A percentile compares a stretch with the other conserved stretches of the same genome.
phyloP scores from a whole-genome alignment of 805 yeast genomes.

The Candida yuanshanica region DNA sequence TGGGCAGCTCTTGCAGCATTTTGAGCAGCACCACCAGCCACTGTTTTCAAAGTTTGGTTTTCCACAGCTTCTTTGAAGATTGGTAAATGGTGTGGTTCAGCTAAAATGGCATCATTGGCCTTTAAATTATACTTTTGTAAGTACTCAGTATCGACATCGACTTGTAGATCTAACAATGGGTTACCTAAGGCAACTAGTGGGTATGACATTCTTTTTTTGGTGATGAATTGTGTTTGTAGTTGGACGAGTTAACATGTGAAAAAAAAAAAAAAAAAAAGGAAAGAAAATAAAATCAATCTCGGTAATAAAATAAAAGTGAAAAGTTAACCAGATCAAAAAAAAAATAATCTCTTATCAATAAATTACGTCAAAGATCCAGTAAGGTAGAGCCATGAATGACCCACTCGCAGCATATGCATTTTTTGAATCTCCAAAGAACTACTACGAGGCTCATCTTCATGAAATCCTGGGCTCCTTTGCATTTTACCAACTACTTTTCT shows the following conservation, averaged over 20 bases:
- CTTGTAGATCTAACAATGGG: slow-evolving; percentile 86
- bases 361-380: no score
- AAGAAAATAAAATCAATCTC: no score
- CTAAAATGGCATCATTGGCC: slow-evolving; percentile 89
- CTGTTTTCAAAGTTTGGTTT: slow-evolving; percentile 53
- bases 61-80: slow-evolving; percentile 75
- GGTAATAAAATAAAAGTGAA: no score
- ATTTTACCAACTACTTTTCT: slow-evolving; percentile 54
- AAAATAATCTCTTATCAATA: no score
- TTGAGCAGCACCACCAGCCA: slow-evolving; percentile 99
- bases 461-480: slow-evolving; percentile 58
- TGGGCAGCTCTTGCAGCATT: slow-evolving; percentile 99
- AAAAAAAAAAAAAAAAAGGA: no score
- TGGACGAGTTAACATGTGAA: background rate
- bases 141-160: slow-evolving; percentile 60
- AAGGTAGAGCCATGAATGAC: background rate
- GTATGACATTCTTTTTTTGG: slow-evolving; percentile 41
- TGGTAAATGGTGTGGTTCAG: slow-evolving; percentile 77
- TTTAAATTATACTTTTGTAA: slow-evolving; percentile 78
- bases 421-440: background rate
- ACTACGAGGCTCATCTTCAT: slow-evolving; percentile 58
- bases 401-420: background rate
- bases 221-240: background rate
- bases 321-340: no score
- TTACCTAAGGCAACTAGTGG: slow-evolving; percentile 84